Percentiles rank a stretch among this genome's conserved stretches.
phyloP scores from a whole-genome alignment of 371 early-diverging fungal genomes.

The Saksenaea vasiformis region DNA sequence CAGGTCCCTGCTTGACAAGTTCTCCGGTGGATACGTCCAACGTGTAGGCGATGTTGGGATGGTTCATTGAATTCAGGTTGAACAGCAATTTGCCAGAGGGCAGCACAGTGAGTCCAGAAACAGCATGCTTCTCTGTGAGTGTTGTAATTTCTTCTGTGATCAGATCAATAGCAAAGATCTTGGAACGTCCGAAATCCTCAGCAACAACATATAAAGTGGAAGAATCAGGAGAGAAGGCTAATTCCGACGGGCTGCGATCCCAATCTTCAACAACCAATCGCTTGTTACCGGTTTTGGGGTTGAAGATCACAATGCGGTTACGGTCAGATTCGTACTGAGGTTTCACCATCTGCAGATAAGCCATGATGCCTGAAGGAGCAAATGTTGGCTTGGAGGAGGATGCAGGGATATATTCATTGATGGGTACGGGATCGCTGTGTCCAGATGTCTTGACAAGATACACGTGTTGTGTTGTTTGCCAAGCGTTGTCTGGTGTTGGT shows the following conservation, averaged over 20 bases:
- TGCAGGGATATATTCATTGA: conserved; percentile 64
- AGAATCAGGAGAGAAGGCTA: conserved; percentile 58
- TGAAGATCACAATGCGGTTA: conserved; percentile 67
- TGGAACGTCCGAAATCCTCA: conserved; percentile 61
- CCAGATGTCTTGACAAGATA: conserved; percentile 66
- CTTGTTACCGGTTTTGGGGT: conserved; percentile 39
- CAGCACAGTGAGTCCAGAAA: conserved; percentile 41
- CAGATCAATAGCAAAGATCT: conserved; percentile 56
- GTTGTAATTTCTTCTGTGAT: conserved; percentile 41
- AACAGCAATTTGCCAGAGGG: conserved; percentile 41
- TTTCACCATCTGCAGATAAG: conserved; percentile 75
- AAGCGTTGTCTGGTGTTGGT: conserved; percentile 65
- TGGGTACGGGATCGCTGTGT: conserved; percentile 33
- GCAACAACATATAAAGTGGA: conserved; percentile 58
- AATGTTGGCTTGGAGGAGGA: conserved; percentile 68
- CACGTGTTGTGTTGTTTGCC: conserved; percentile 76
- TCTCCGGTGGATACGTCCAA: conserved; percentile 26
- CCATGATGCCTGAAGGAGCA: conserved; percentile 64
- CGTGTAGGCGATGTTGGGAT: conserved; percentile 50
- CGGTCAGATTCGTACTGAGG: conserved; percentile 81
- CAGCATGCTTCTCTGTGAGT: conserved; percentile 57
- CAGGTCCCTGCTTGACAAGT: conserved; percentile 13
- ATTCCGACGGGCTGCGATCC: conserved; percentile 65
- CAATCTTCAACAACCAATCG: conserved; percentile 54
- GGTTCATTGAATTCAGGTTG: conserved; percentile 46